These are phyloP conservation scores for Euphorbia lathyris DNA, from an alignment of 345 rosid genomes.

Conservation along the genomic window DNA sequence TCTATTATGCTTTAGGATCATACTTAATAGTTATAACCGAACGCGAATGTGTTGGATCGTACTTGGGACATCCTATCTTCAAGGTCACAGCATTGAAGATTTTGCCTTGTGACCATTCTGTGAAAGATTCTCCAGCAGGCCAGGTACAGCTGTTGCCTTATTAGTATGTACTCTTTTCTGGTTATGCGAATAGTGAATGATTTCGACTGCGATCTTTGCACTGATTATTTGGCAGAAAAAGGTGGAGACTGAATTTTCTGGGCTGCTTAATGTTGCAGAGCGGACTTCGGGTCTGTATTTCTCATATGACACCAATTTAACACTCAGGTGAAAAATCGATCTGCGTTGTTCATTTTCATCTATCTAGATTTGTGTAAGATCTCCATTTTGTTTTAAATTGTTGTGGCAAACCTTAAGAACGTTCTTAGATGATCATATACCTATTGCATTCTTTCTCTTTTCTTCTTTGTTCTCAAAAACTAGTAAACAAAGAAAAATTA, in stretches of 20 bases:
- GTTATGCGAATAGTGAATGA: conserved; percentile 3
- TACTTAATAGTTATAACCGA: conserved; percentile 75
- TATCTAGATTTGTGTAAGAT: neutral
- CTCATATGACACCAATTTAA: conserved; percentile 85
- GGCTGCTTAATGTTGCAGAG: conserved; percentile 68
- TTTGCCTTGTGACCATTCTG: conserved; percentile 83
- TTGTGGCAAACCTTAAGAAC: neutral
- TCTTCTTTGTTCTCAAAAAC: too few relatives aligned
- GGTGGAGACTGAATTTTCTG: conserved; percentile 73
- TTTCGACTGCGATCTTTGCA: conserved; percentile 12
- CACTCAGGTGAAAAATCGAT: conserved; percentile 55
- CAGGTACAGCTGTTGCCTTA: conserved; percentile 46
- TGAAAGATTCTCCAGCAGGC: conserved; percentile 63
- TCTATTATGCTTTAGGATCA: conserved; percentile 49
- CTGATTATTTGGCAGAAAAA: conserved; percentile 56
- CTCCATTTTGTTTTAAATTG: neutral
- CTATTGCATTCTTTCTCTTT: neutral
- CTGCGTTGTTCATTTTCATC: neutral
- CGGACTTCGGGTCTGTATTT: conserved; percentile 73
- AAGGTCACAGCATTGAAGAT: conserved; percentile 72
- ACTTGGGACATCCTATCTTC: conserved; percentile 80
- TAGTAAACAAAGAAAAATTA: too few relatives aligned
- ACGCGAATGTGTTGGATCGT: conserved; percentile 75
- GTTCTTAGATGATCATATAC: neutral
- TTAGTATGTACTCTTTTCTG: neutral